These are phyloP conservation scores for Cunninghamia lanceolata DNA, from an alignment of 75 land plant species.

Conservation along the genomic window DNA sequence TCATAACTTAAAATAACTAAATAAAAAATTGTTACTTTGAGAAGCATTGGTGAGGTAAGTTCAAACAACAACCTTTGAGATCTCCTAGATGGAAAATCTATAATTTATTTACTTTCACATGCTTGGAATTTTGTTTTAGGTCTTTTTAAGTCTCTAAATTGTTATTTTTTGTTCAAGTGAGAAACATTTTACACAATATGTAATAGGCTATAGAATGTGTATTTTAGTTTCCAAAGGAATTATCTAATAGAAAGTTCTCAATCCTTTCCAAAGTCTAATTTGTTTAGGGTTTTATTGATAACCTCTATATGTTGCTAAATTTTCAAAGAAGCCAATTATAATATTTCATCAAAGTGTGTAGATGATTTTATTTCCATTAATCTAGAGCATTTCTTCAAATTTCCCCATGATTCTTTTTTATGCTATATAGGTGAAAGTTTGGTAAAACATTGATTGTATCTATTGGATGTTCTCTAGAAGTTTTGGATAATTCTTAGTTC, in stretches of 20 bases:
- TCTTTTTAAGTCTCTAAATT: background rate
- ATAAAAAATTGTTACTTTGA: conserved; percentile 1
- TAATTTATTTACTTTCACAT: background rate
- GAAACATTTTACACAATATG: background rate
- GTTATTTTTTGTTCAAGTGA: background rate
- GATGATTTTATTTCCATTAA: background rate
- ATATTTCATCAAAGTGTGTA: background rate
- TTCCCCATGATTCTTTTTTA: background rate
- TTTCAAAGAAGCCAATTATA: background rate
- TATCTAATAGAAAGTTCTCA: background rate
- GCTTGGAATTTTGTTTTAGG: background rate
- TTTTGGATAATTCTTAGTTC: background rate
- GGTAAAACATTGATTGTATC: background rate
- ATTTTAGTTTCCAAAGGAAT: background rate
- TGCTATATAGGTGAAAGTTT: too few species aligned
- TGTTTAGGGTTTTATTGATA: background rate
- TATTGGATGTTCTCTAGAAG: background rate
- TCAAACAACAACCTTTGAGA: background rate
- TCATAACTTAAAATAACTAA: conserved; percentile 10
- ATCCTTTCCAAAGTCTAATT: background rate
- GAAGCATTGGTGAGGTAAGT: conserved; percentile 5
- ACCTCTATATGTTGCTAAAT: background rate
- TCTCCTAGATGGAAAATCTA: background rate
- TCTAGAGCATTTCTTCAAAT: background rate
- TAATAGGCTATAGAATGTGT: background rate